Conservation (phyloP, 2,329 filamentous ascomycete genomes). For the Cladosporium sp. region DNA sequence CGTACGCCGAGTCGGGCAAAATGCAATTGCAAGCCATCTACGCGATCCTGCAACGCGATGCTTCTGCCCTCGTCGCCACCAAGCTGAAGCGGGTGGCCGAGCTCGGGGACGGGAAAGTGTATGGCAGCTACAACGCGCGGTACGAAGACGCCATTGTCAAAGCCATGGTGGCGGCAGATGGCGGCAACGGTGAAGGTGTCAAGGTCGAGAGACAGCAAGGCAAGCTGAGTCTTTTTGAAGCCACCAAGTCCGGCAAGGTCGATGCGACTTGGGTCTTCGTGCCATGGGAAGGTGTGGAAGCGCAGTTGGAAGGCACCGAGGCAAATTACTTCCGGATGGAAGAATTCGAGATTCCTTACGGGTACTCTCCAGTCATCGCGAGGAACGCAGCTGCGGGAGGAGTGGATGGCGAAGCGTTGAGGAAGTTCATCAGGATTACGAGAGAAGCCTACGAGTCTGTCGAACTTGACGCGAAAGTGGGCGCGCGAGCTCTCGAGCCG, state of each 20-base stretch:
- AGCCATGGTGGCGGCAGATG: constrained; percentile 33
- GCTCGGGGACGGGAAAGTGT: constrained; percentile 32
- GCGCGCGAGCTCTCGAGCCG: not conserved
- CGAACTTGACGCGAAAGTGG: constrained; percentile 23
- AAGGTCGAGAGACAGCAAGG: constrained; percentile 31
- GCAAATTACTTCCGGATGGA: constrained; percentile 30
- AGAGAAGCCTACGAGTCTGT: constrained; percentile 34
- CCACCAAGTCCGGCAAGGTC: constrained; percentile 31
- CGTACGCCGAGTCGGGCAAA: constrained; percentile 35
- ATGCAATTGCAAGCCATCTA: constrained; percentile 38
- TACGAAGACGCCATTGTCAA: constrained; percentile 38
- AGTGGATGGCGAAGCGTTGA: constrained; percentile 26
- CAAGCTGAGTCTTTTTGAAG: constrained; percentile 37
- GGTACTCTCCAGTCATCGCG: constrained; percentile 38
- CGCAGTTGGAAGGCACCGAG: constrained; percentile 30
- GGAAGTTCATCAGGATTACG: constrained; percentile 34
- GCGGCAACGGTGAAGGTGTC: constrained; percentile 30
- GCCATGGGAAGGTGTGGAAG: constrained; percentile 39
- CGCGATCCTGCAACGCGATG: constrained; percentile 38
- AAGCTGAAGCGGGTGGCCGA: constrained; percentile 30
- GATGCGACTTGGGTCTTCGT: constrained; percentile 40
- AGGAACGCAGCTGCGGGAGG: constrained; percentile 27
- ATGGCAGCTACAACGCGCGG: constrained; percentile 38
- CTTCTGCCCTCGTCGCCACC: constrained; percentile 36
- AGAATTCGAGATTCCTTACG: constrained; percentile 36